Evolutionary conservation across 768 basidiomycete genomes (phyloP).

Genomic region (Rhodotorula graminis): DNA sequence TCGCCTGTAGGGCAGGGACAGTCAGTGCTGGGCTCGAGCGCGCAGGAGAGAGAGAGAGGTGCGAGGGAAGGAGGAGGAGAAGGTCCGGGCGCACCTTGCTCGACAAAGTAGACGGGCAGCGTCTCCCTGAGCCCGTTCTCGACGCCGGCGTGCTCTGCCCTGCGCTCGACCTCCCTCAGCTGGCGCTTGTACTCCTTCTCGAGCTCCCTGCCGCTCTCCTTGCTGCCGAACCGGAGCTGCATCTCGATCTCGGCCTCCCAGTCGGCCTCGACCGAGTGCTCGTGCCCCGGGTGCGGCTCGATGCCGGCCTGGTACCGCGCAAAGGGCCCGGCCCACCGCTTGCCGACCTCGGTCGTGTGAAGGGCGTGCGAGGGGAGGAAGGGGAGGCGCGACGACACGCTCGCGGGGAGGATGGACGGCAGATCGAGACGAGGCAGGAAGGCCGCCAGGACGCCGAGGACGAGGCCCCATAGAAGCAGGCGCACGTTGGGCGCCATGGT

Average conservation of each 20-base stretch:
- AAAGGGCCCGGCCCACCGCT: constrained; percentile 17
- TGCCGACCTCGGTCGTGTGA: not conserved
- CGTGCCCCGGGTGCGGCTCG: constrained; percentile 6
- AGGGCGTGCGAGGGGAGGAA: constrained; percentile 20
- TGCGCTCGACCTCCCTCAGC: constrained; percentile 24
- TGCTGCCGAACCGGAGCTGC: constrained; percentile 28
- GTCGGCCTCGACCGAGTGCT: constrained; percentile 5
- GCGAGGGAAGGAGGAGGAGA: not conserved
- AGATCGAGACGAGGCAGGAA: constrained; percentile 20
- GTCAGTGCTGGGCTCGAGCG: not conserved
- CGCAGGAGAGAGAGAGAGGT: no score
- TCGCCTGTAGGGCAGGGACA: not conserved
- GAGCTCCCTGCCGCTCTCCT: constrained; percentile 29
- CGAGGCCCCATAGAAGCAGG: constrained; percentile 14
- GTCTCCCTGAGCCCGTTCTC: constrained; percentile 19
- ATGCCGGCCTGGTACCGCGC: constrained; percentile 15
- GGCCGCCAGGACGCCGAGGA: constrained; percentile 15
- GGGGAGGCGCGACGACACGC: constrained; percentile 11
- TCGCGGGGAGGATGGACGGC: constrained; percentile 2
- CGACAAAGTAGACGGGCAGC: constrained; percentile 32
- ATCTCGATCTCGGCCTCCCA: constrained; percentile 33
- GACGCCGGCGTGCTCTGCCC: constrained; percentile 18
- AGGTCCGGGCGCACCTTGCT: constrained; percentile 15
- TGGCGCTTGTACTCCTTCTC: constrained; percentile 31
- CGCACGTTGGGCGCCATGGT: constrained; percentile 11